A percentile compares a stretch with the other conserved stretches of the same genome.
phyloP scores from a whole-genome alignment of 108 stramenopile genomes.

The Discostella pseudostelligera region DNA sequence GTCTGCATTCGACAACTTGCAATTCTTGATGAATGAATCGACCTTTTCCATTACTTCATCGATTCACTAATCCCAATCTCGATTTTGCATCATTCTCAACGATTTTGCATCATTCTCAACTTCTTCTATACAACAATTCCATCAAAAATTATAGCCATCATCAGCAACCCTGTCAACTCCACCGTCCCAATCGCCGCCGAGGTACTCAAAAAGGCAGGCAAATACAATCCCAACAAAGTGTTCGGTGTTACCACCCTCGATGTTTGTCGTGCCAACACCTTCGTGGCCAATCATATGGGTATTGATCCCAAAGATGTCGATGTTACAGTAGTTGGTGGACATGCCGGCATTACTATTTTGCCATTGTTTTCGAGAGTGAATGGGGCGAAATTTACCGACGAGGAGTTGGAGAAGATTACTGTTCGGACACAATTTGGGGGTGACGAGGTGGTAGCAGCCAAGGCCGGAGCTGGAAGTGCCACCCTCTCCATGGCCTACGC shows the following conservation, averaged over 20 bases:
- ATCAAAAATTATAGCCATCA: conserved; percentile 89
- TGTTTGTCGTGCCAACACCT: conserved; percentile 98
- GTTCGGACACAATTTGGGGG: conserved; percentile 98
- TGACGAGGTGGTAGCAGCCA: conserved; percentile 99
- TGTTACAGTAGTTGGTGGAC: conserved; percentile 98
- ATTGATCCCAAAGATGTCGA: conserved; percentile 80
- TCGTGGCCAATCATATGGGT: conserved; percentile 91
- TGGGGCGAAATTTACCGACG: conserved; percentile 86
- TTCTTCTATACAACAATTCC: not conserved
- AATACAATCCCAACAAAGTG: conserved; percentile 93
- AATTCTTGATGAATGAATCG: no score
- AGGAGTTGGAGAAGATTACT: conserved; percentile 88
- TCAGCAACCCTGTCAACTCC: conserved; percentile 99
- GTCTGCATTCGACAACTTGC: no score
- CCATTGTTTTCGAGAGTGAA: conserved; percentile 94
- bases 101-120: not conserved
- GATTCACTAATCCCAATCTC: no score
- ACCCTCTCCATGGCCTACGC: conserved; percentile 99
- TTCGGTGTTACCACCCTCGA: conserved; percentile 99
- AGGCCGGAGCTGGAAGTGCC: conserved; percentile 98
- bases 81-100: no score
- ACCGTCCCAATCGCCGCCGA: conserved; percentile 99
- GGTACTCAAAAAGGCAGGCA: conserved; percentile 91
- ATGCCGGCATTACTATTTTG: conserved; percentile 99
- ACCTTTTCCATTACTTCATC: no score